These are phyloP conservation scores for Saccharomyces hybrid DNA, from an alignment of 1,139 yeast species.

Conservation along the genomic window DNA sequence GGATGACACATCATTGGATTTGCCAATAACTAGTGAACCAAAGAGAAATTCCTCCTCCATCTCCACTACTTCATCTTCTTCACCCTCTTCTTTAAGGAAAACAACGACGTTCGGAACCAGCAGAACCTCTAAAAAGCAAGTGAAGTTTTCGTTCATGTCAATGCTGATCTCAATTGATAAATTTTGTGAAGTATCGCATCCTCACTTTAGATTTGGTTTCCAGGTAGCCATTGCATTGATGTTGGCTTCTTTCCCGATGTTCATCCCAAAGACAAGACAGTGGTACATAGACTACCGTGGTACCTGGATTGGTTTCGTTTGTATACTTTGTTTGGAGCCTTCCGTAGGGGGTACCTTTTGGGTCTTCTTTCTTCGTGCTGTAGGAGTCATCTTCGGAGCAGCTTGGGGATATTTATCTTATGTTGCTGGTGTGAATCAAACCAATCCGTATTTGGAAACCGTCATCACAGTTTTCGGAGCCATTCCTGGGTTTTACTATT, in stretches of 20 bases:
- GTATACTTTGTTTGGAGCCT: conserved; percentile 42
- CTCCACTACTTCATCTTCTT: background rate
- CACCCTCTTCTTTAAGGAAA: background rate
- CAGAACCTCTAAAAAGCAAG: background rate
- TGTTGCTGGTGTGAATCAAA: conserved; percentile 36
- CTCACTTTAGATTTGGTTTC: conserved; percentile 39
- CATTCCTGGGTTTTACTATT: conserved; percentile 39
- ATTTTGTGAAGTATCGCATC: conserved; percentile 26
- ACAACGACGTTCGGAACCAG: background rate
- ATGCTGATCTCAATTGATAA: conserved; percentile 10
- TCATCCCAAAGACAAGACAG: conserved; percentile 37
- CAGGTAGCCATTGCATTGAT: conserved; percentile 41
- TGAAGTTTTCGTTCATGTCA: conserved; percentile 3
- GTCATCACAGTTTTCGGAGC: conserved; percentile 39
- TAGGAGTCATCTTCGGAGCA: conserved; percentile 42
- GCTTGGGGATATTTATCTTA: conserved; percentile 44
- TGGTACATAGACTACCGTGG: conserved; percentile 44
- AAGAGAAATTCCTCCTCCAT: background rate
- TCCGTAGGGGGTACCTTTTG: conserved; percentile 46
- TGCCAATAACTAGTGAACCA: conserved; percentile 11
- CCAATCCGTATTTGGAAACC: conserved; percentile 39
- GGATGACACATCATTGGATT: conserved; percentile 2
- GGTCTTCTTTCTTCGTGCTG: conserved; percentile 40
- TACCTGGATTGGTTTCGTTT: conserved; percentile 47
- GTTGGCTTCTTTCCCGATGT: conserved; percentile 44